Conservation (phyloP, 2,329 filamentous ascomycete species). For the Simplicillium sp. region DNA sequence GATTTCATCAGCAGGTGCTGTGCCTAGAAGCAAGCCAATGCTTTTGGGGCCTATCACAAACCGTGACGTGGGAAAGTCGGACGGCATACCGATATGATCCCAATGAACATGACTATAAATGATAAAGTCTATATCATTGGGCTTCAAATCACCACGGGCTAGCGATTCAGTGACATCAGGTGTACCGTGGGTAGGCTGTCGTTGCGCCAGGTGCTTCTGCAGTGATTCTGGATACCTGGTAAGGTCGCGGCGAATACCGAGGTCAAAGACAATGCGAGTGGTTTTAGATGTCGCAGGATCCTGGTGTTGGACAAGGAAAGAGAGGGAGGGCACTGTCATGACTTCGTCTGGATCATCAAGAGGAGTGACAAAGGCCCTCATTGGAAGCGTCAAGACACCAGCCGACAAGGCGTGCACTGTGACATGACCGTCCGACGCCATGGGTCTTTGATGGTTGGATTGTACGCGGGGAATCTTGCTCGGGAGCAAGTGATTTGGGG, state of each 20-base stretch:
- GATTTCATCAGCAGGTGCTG: neutral
- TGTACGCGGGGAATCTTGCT: no score
- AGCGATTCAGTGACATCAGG: neutral
- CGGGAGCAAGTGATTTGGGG: no score
- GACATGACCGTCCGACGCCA: neutral
- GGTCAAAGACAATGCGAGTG: constrained; percentile 1
- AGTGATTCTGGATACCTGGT: neutral
- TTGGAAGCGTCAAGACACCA: neutral
- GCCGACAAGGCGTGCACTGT: neutral
- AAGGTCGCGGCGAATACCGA: neutral
- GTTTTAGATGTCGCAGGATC: neutral
- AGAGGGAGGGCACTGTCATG: neutral
- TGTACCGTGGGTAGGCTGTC: neutral
- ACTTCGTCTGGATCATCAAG: neutral
- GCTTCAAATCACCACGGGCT: neutral
- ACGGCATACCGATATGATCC: constrained; percentile 47
- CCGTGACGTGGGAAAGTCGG: constrained; percentile 35
- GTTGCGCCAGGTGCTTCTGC: neutral
- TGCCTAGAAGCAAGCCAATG: constrained; percentile 25
- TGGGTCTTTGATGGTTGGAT: neutral
- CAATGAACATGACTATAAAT: constrained; percentile 46
- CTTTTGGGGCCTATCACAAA: constrained; percentile 43
- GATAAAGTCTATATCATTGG: constrained; percentile 17
- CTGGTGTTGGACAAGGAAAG: neutral
- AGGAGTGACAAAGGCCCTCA: neutral